Evolutionary conservation across 352 stramenopile genomes (phyloP), one percentile per base, ranked within the genome.

Genomic region (Peronospora destructor): DNA sequence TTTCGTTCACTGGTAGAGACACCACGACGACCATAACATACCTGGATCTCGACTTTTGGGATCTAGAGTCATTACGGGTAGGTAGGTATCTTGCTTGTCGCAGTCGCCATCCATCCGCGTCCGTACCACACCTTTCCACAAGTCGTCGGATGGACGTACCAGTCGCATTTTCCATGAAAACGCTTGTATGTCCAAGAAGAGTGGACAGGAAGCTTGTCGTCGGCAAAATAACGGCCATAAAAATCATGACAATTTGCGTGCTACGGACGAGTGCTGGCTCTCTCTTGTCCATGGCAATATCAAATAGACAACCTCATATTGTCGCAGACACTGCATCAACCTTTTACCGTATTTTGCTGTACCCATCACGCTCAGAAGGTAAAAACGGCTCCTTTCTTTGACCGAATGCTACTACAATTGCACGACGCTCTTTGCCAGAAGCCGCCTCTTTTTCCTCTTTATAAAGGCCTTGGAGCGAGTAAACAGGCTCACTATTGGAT

Each of bases 331-430:
- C 8, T 40, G 30, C 38, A 55, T 49, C 37, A 48, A n/a, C 12
- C 30, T 45, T 36, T n/a, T 12, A 40, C 25, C 30, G 30, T n/a
- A 0, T 35, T 21, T 29, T 47, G 30, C 43, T 45, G 26, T 51
- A 40, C 33, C 40, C 40, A 46, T 46, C 25, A 28, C 10, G 13
- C 9, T 28, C 21, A 7, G 30, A 21, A 35, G 26, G 10, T 25
- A n/a, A 25, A 25, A 33, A 35, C 13, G 23, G 4, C 30, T 23
- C 32, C 32, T 25, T 19, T 60, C 56, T 60, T 65, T 42, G 39
- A 56, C 51, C 51, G 60, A 65, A 56, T 40, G 39, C 14, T 6
- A 13, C 9, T 21, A 60, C 56, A 65, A 65, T 46, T 65, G 56
- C 40, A 61, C 56, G 56, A 2, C 17, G 49, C 37, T 49, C 32